phyloP scores from a whole-genome alignment of 2,329 filamentous ascomycete genomes.

The Sclerotinia sclerotiorum region DNA sequence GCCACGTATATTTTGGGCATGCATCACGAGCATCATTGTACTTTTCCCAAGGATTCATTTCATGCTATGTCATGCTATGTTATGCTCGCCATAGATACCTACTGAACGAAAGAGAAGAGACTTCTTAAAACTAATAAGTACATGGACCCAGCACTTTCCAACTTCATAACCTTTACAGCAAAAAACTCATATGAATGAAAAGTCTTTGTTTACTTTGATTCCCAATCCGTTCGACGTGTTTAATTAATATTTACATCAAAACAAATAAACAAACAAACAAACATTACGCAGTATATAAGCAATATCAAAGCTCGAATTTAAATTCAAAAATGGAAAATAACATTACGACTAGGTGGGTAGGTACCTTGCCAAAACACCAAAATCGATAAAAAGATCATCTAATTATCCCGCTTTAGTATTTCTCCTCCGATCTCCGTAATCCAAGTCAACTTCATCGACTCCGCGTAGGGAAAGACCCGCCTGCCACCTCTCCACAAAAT shows the following conservation, averaged over 20 bases:
- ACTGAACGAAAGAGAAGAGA: background rate
- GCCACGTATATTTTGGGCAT: slow-evolving; percentile 12
- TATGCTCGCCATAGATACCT: background rate
- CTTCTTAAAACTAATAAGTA: background rate
- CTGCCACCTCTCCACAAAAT: slow-evolving; percentile 2
- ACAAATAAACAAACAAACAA: background rate
- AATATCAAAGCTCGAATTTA: background rate
- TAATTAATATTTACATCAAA: slow-evolving; percentile 3
- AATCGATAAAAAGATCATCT: background rate
- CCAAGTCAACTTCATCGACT: too few species aligned
- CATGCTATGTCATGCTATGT: background rate
- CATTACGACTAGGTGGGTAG: too few species aligned
- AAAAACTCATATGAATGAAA: background rate
- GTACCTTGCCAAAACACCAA: background rate
- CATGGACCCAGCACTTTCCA: background rate
- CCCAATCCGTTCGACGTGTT: background rate
- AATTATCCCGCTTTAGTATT: too few species aligned
- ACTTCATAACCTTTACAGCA: too few species aligned
- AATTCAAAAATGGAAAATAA: background rate
- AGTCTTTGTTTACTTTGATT: background rate
- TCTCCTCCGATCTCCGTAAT: too few species aligned
- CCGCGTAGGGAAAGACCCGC: too few species aligned
- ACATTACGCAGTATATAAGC: background rate
- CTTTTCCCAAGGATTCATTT: background rate
- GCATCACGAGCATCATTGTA: background rate